Base-by-base conservation (phyloP, 768 basidiomycete species). In the Amanita molliuscula region DNA sequence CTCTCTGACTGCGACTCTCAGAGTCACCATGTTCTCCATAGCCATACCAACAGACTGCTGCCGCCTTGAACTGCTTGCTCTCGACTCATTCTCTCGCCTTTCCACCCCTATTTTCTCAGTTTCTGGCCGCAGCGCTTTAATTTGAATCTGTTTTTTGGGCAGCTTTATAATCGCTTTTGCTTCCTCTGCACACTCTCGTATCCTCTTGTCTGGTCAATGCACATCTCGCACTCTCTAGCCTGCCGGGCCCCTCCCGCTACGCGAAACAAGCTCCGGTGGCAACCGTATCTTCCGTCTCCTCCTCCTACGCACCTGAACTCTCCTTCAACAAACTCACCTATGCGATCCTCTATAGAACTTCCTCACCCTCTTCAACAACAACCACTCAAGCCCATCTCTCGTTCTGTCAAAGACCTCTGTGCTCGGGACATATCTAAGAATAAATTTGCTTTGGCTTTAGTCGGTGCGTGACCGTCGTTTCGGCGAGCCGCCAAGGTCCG, bases 211-310 rank as follows among this genome's bases (percentile, higher is more conserved):
- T 50, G 54, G 50, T 50, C 50, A 55, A 74, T 74, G 73, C 68
- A 73, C 62, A 62, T 68, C 11, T 56, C 65, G 2, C 71, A 76
- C 48, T 65, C 79, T 8, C 67, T 86, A 50, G 76, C 85, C 70
- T 84, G 85, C 62, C 70, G 85, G 72, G 84, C 82, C 34, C 78
- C 81, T 38, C 77, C 81, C 54, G 75, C 79, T 1, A 71, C 84
- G 52, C 79, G 85, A 57, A 68, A 81, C 44, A 70, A 83, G 63
- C 70, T 81, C 58, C 82, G 88, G 58, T 89, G 87, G 86, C 88
- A 88, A 68, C 87, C 87, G 56, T 90, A 88, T 65, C 68, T 52
- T 21, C 48, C 56, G 50, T 62, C 77, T 38, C 69, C 73, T 43
- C 56, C 64, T 10, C 41, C 61, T 36, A 56, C 71, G 35, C 77